Conservation (phyloP, 495 filamentous ascomycete genomes). For the Barbatosphaeria neglecta region DNA sequence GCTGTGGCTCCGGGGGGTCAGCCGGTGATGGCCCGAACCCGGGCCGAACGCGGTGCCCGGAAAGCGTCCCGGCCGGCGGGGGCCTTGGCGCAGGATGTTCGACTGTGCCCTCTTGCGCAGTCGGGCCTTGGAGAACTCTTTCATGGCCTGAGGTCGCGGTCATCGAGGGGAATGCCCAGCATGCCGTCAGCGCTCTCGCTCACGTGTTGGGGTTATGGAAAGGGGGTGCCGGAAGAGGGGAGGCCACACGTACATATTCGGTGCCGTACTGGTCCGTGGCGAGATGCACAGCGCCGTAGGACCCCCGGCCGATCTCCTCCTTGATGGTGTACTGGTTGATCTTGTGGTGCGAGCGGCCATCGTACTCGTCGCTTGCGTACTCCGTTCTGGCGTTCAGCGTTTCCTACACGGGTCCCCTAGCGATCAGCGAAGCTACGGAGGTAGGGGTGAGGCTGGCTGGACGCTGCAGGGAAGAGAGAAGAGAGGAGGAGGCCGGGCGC, state of each 20-base stretch:
- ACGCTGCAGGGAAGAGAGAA: too few species aligned
- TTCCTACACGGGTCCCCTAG: slow-evolving; percentile 41
- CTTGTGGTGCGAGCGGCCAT: slow-evolving; percentile 59
- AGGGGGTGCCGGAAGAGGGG: not conserved
- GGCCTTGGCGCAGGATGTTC: slow-evolving; percentile 58
- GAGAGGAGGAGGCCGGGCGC: too few species aligned
- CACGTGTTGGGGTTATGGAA: not conserved
- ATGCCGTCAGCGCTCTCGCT: not conserved
- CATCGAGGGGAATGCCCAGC: too few species aligned
- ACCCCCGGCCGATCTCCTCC: slow-evolving; percentile 91
- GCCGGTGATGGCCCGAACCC: slow-evolving; percentile 3
- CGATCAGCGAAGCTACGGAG: slow-evolving; percentile 15
- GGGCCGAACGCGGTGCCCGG: not conserved
- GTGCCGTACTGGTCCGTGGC: slow-evolving; percentile 82
- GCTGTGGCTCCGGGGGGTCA: slow-evolving; percentile 21
- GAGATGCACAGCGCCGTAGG: slow-evolving; percentile 88
- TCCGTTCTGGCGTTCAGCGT: slow-evolving; percentile 82
- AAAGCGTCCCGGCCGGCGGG: slow-evolving; percentile 34
- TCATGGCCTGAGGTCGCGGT: slow-evolving; percentile 83
- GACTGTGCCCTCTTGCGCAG: slow-evolving; percentile 90
- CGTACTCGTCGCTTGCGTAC: slow-evolving; percentile 76
- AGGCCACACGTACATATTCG: slow-evolving; percentile 90
- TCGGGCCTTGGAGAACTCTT: slow-evolving; percentile 92
- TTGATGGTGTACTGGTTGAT: slow-evolving; percentile 94
- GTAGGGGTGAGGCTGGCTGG: too few species aligned